Evolutionary conservation across 1,284 basidiomycete genomes (phyloP).

Genomic region (Golubevia sp.): DNA sequence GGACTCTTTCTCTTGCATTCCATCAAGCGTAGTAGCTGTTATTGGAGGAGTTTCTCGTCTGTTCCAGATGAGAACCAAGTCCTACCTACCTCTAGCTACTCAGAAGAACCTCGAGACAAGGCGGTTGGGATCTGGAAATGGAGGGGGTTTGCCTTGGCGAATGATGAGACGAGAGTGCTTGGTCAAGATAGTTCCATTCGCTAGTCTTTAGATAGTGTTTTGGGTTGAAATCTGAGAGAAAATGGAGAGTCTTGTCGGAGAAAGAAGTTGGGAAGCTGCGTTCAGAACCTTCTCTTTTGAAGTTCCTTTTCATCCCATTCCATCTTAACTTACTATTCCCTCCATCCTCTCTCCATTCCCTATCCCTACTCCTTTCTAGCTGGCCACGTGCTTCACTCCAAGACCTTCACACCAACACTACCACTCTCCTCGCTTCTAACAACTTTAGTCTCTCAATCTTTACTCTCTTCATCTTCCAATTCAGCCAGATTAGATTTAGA

Average conservation of each 20-base stretch:
- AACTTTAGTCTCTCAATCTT: constrained; percentile 45
- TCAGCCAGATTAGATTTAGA: constrained; percentile 46
- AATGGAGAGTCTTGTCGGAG: constrained; percentile 10
- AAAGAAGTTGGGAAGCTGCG: constrained; percentile 13
- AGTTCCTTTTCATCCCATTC: background rate
- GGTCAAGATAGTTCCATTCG: too few relatives aligned
- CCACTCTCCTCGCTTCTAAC: constrained; percentile 26
- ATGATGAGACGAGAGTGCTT: too few relatives aligned
- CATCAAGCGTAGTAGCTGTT: too few relatives aligned
- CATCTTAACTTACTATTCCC: constrained; percentile 10
- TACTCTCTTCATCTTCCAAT: constrained; percentile 50
- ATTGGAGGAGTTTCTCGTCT: too few relatives aligned
- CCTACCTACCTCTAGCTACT: too few relatives aligned
- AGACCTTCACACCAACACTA: constrained; percentile 31
- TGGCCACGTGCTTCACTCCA: constrained; percentile 52
- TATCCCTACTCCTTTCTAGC: constrained; percentile 15
- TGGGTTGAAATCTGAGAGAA: too few relatives aligned
- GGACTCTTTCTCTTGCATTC: too few relatives aligned
- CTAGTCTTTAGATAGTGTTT: too few relatives aligned
- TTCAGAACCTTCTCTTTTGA: constrained; percentile 2
- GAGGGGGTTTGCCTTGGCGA: too few relatives aligned
- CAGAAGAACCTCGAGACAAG: too few relatives aligned
- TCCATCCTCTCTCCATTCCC: constrained; percentile 13
- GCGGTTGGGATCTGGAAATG: too few relatives aligned
- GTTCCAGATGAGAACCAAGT: too few relatives aligned